Evolutionary conservation across 495 filamentous ascomycete species (phyloP), one percentile per base, ranked within the genome.

Genomic region (Corynascus novoguineensis): DNA sequence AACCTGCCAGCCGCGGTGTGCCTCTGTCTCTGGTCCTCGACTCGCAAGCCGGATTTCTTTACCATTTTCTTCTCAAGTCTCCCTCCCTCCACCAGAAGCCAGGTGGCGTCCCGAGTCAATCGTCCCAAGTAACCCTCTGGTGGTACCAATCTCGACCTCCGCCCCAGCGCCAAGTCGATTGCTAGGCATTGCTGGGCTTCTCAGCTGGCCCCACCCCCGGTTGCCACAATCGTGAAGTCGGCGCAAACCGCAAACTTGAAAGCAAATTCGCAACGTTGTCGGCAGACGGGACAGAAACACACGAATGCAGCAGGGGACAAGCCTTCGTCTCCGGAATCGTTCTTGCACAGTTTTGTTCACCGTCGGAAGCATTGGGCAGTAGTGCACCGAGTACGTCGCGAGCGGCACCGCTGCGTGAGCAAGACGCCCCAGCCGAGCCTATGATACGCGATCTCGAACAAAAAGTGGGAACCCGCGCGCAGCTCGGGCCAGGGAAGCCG

Each of bases 381-480:
- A n/a, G n/a, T n/a, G n/a, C n/a, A n/a, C n/a, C n/a, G n/a, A 57
- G 53, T 57, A 60, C 59, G 59, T 60, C 59, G 59, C 55, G 59
- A 47, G 41, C 32, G 53, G 48, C 40, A 40, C 59, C 25, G 48
- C 24, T 27, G 17, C 34, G 25, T 61, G 42, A 46, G 27, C 46
- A 45, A 17, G 17, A 44, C 17, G 40, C 8, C n/a, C 21, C 22
- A 27, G 25, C 40, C 38, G 42, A 27, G 47, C 40, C 55, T 58
- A 55, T 62, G 51, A 55, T 46, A 55, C 51, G 50, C 47, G 48
- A 61, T 49, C 42, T 51, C 19, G 45, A 34, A 6, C 17, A 35
- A 59, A 63, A 63, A 63, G 56, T 63, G 60, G 60, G 28, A 59
- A 59, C 56, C 31, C 21, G 19, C 41, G 4, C n/a, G 27, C 54